Evolutionary conservation across 2,329 filamentous ascomycete genomes (phyloP), one percentile per base, ranked within the genome.

Genomic region (Magnaporthiopsis rhizophila): DNA sequence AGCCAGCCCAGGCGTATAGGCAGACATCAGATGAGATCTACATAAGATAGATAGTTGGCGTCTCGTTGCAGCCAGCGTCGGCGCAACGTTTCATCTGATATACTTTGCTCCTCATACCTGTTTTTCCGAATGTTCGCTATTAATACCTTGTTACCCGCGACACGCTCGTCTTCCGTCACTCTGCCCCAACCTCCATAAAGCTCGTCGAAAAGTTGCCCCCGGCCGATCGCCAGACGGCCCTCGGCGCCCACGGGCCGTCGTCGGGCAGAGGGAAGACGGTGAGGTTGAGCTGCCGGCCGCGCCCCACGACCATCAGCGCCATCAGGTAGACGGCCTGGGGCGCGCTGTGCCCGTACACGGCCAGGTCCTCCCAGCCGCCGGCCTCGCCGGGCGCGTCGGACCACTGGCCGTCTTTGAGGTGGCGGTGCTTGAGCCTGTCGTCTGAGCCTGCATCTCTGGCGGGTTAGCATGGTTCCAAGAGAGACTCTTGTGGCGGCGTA

Each of bases 341-440:
- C 5, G 57, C 57, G 57, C 57, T 58, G 57, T 24, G 26, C 5
- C n/a, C 57, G 57, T 26, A 58, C 57, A 58, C 57, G 5, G 13
- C 57, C 12, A 58, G 26, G 24, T 58, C 26, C 26, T 58, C 57
- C 57, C 57, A 30, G 5, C n/a, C 21, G 18, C 50, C 50, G 5
- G 50, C 50, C 12, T 21, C 18, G 18, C 50, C 50, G 7, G 32
- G 32, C 32, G 32, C 32, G 7, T 34, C 32, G 32, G 32, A 34
- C 32, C 50, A 56, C 18, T 21, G 50, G 50, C 50, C 50, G 50
- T 56, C 24, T 7, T 15, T 28, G n/a, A 58, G 57, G 5, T 26
- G 57, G n/a, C 21, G 21, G 57, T 58, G 57, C 26, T 58, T 58
- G 57, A 58, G 57, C 57, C 24, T n/a, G 57, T n/a, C 57, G 57